Evolutionary conservation across 768 basidiomycete species (phyloP), one percentile per base, ranked within the genome.

Genomic region (Agaricus sinodeliciosus): DNA sequence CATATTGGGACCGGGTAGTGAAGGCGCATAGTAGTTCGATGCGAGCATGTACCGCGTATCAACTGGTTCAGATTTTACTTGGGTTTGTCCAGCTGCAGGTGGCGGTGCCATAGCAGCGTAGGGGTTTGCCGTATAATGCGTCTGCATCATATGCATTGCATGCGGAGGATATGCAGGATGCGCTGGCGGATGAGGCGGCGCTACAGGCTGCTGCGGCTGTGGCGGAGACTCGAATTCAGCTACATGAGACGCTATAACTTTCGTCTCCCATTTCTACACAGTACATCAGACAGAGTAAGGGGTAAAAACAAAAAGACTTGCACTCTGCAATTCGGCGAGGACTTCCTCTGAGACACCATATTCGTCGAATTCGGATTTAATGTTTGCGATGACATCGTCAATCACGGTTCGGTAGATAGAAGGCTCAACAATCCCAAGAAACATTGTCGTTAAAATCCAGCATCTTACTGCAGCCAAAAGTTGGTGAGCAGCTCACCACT

Each of bases 291-390:
- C 35, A 16, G 50, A 13, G 47, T 27, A 15, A 51, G 46, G 39
- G 19, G 28, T 36, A 49, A 55, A 55, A 55, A 43, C 55, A 54
- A 62, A 56, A 58, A 37, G 51, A 81, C 87, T 78, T 73, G 95
- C 94, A 59, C 82, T 81, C 71, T 95, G 91, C 52, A 99, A 74
- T 47, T 91, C 87, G 59, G 84, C 83, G 43, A 97, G 75, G 54
- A 98, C 86, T 16, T 93, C 90, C 67, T 97, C 88, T 65, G 84
- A 78, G 58, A 99, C 88, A 56, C 96, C 96, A 63, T 89, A 94
- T 65, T 95, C 93, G 66, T 98, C 94, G 71, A 98, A 99, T 66
- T 97, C 94, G 69, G 82, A 74, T 72, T 89, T 90, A 74, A 95
- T 89, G 60, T 78, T 75, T 28, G 72, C 70, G 61, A 98, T 87